Evolutionary conservation across 2,329 filamentous ascomycete species (phyloP), one percentile per base, ranked within the genome.

Genomic region (Trichoderma sp.): DNA sequence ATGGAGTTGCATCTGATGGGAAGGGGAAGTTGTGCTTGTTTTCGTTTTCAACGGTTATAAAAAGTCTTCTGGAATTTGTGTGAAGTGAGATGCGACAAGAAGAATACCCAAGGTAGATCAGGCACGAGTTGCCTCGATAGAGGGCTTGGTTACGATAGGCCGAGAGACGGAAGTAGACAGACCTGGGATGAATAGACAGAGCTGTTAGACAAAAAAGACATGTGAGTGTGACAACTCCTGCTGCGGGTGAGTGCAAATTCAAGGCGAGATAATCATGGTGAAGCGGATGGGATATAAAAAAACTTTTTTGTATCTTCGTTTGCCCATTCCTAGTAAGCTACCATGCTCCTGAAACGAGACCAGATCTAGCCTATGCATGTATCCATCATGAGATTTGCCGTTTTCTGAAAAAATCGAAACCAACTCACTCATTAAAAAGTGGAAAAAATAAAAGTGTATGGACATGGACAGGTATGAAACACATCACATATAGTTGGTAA

Each of bases 281-380:
- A 56, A 56, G 11, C 11, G 3, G 11, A 2, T 24, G 14, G 14
- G 27, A 21, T 18, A 4, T n/a, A 12, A 35, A 53, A 53, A 41
- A 69, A 59, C 33, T 45, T 62, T 71, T 71, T 24, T 27, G 18
- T 62, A 56, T 50, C 27, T 65, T 72, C 59, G 16, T 72, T 63
- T 72, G 29, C 27, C 59, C 59, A 50, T 64, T 72, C 14, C 38
- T 11, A 64, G 53, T 31, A 71, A 72, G 69, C 69, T 63, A 53
- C 38, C 59, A 35, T 64, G 69, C 69, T 72, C 56, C 38, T 64
- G 59, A 72, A 72, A 72, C 21, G 59, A 64, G 69, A 53, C 62
- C 27, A 63, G 27, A 72, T 72, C 59, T 53, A 72, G 59, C 69
- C 69, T 27, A 71, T 35, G 41, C 27, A 64, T 53, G 45, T 21